phyloP scores from a whole-genome alignment of 164 flowering plant species.

The Akebia trifoliata region DNA sequence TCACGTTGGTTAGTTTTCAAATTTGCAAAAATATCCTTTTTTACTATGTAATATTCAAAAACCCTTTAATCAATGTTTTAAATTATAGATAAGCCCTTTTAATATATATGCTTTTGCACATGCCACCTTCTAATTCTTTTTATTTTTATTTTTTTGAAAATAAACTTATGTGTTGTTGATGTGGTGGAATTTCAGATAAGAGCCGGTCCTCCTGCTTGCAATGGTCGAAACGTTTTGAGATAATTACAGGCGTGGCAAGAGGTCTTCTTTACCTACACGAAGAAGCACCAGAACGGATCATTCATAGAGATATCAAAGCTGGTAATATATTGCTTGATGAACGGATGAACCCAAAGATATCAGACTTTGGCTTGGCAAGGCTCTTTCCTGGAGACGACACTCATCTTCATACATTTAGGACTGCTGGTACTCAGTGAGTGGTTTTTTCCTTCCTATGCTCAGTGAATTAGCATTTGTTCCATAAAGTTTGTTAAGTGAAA shows the following conservation, averaged over 20 bases:
- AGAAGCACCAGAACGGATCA: slow-evolving; percentile 74
- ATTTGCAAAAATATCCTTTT: no score
- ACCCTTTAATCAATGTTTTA: no score
- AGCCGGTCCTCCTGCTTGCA: slow-evolving; percentile 37
- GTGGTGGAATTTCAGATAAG: slow-evolving; percentile 37
- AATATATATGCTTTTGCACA: no score
- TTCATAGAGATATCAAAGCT: slow-evolving; percentile 90
- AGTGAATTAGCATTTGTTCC: no score
- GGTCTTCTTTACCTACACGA: slow-evolving; percentile 86
- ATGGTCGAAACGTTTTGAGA: slow-evolving; percentile 55
- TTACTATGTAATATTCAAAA: no score
- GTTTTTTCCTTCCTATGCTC: not conserved
- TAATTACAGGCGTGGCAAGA: slow-evolving; percentile 58
- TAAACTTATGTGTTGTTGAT: not conserved
- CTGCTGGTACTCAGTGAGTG: slow-evolving; percentile 84
- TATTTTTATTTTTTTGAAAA: not conserved
- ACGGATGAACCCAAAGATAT: slow-evolving; percentile 65
- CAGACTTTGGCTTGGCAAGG: slow-evolving; percentile 92
- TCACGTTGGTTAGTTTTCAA: no score
- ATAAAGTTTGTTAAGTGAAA: no score
- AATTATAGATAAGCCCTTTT: no score
- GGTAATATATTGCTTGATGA: slow-evolving; percentile 77
- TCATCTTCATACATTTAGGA: slow-evolving; percentile 61
- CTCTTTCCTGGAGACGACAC: slow-evolving; percentile 78
- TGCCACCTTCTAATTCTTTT: no score